phyloP scores from a whole-genome alignment of 2,329 filamentous ascomycete genomes.

The Aspergillus eucalypticola region DNA sequence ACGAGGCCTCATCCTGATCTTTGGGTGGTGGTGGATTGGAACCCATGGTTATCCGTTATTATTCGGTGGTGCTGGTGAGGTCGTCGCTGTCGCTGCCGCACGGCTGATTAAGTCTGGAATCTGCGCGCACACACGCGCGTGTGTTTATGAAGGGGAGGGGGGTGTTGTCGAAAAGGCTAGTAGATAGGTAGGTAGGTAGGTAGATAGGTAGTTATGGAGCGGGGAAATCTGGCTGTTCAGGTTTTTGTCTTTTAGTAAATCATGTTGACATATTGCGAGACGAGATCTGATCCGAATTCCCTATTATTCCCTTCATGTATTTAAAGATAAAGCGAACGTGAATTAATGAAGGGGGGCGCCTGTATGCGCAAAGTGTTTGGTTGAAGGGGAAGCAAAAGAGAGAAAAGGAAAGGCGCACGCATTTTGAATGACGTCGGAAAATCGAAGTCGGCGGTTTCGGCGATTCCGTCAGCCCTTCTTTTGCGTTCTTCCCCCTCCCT shows the following conservation, averaged over 20 bases:
- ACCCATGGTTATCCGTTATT: background rate
- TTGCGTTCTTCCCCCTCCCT: no score
- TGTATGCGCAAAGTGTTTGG: background rate
- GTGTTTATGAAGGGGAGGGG: background rate
- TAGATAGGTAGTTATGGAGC: no score
- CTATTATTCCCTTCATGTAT: no score
- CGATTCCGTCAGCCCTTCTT: background rate
- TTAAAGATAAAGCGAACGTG: no score
- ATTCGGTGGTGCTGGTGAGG: background rate
- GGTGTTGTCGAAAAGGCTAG: background rate
- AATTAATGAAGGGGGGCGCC: background rate
- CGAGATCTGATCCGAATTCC: no score
- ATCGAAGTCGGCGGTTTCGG: conserved; percentile 1
- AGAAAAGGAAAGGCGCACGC: background rate
- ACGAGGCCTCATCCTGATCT: background rate
- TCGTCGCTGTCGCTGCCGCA: background rate
- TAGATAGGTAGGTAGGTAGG: no score
- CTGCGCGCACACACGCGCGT: background rate
- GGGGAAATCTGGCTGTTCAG: no score
- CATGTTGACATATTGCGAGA: no score
- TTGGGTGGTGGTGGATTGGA: background rate
- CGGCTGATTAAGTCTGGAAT: background rate
- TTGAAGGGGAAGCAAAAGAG: background rate
- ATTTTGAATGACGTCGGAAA: conserved; percentile 6
- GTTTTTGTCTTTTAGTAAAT: no score